Base-by-base conservation (phyloP, 192 early-diverging fungal genomes). In the Podila verticillata region DNA sequence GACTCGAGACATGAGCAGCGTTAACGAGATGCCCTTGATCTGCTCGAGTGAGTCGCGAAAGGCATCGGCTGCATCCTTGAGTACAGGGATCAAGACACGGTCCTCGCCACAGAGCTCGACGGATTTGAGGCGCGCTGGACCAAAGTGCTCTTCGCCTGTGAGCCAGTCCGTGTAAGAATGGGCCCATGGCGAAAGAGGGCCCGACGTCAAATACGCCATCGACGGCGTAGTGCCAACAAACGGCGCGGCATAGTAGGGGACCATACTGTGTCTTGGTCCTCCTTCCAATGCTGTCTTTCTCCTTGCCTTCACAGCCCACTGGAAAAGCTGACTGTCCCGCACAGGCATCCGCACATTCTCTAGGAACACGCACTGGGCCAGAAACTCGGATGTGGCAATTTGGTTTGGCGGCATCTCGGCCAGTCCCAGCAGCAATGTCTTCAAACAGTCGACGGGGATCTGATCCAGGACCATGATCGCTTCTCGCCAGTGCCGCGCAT, bases 401-500 rank as follows among this genome's bases (percentile, higher is more conserved):
- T 54, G 29, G 24, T 9, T 34, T 17, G 75, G 65, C 5, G 75
- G 75, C 58, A 79, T 64, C 19, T 72, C 65, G 24, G 61, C 65
- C 44, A 72, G 51, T 3, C 77, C 69, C 19, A 80, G 32, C 17
- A 72, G 57, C 24, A 80, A 24, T 2, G 77, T 63, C 59, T 61
- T 57, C 20, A 80, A 36, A 22, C 61, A 72, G 22, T 80, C 70
- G 15, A 48, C 44, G 22, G 77, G 77, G 0, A 80, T 72, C 31
- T 68, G 39, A 24, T 72, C 56, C 28, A 80, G 10, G 49, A 80
- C 77, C 56, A 51, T 26, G 9, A 80, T 72, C 0, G 70, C 77
- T 26, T 80, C 77, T 39, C 51, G 60, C 77, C 77, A 80, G 30
- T 72, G 63, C 28, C 77, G 70, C 39, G 77, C 77, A 68, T 80